These are phyloP conservation scores for Kuraishia ogatae DNA, from an alignment of 805 yeast genomes.

Conservation along the genomic window DNA sequence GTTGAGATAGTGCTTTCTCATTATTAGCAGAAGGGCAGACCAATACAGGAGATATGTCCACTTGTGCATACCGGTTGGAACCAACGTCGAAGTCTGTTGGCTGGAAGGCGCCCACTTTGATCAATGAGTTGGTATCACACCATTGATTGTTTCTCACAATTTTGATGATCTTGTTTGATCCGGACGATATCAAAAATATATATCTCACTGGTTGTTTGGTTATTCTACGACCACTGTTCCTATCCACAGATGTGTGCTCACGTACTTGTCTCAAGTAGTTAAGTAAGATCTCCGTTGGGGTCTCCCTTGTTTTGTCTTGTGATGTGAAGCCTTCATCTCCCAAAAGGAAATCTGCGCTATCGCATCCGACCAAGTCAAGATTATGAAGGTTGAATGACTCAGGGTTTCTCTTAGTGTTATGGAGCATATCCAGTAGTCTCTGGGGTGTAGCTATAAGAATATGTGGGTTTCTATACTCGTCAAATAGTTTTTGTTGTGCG, in stretches of 20 bases:
- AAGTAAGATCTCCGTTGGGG: conserved; percentile 22
- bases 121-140: background rate
- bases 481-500: conserved; percentile 15
- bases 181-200: background rate
- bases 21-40: background rate
- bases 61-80: background rate
- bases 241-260: conserved; percentile 22
- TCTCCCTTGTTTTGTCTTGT: conserved; percentile 7
- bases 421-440: conserved; percentile 23
- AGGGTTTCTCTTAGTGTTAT: conserved; percentile 19
- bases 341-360: conserved; percentile 24
- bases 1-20: background rate
- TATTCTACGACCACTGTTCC: conserved; percentile 9
- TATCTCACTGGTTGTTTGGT: background rate
- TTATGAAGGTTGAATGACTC: conserved; percentile 14
- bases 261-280: conserved; percentile 22
- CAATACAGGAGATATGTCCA: background rate
- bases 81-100: background rate
- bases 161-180: background rate
- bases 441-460: conserved; percentile 26
- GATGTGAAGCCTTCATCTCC: conserved; percentile 6
- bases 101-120: background rate
- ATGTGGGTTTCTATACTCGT: conserved; percentile 18
- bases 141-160: background rate
- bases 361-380: conserved; percentile 20